Evolutionary conservation across 2,329 filamentous ascomycete species (phyloP).

Genomic region (Colletotrichum coccodes): DNA sequence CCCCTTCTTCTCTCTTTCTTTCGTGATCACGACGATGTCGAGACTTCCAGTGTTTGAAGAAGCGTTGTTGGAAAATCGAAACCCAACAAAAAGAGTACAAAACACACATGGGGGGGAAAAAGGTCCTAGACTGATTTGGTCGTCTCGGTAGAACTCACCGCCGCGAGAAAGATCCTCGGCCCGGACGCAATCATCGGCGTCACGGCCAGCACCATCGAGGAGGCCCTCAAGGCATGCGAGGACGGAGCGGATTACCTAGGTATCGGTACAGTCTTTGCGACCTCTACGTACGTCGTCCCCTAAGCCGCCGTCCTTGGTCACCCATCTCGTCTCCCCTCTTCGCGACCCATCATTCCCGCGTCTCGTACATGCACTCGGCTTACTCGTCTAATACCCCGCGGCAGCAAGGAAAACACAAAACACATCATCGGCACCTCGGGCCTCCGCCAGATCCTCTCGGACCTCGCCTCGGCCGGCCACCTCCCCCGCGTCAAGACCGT

Average conservation of each 20-base stretch:
- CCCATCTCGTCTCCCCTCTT: background rate
- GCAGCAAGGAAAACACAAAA: conserved; percentile 87
- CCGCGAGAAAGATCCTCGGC: conserved; percentile 79
- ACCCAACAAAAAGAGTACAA: no score
- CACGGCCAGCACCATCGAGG: conserved; percentile 78
- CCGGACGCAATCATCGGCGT: conserved; percentile 86
- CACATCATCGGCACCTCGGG: conserved; percentile 80
- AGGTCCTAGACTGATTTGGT: no score
- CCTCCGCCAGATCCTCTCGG: conserved; percentile 71
- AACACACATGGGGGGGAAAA: no score
- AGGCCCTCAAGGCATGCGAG: conserved; percentile 77
- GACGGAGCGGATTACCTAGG: conserved; percentile 91
- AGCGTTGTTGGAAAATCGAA: no score
- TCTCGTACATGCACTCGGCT: no score
- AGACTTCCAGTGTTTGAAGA: no score
- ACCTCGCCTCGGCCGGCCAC: conserved; percentile 62
- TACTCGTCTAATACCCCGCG: background rate
- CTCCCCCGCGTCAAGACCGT: conserved; percentile 68
- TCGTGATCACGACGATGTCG: no score
- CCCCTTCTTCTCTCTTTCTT: conserved; percentile 29
- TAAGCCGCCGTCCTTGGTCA: conserved; percentile 41
- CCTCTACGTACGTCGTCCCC: conserved; percentile 70
- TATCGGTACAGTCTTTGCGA: conserved; percentile 89
- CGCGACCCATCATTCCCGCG: background rate
- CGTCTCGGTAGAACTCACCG: conserved; percentile 59